Conservation (phyloP, 345 rosid species). For the Cochlearia excelsa region DNA sequence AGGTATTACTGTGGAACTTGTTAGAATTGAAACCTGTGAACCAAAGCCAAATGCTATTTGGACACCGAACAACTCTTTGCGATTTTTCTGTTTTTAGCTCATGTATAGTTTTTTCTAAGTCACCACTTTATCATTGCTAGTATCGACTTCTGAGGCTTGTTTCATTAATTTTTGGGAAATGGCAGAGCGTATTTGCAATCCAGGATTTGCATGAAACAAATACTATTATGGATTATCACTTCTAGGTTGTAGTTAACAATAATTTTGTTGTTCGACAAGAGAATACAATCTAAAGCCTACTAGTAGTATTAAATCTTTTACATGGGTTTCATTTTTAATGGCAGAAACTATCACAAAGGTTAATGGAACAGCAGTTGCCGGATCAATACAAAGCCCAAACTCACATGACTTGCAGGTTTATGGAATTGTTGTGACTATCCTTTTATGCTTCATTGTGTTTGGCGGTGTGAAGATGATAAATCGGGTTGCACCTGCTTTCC, state of each 20-base stretch:
- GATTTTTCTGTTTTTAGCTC: not conserved
- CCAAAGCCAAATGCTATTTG: conserved; percentile 5
- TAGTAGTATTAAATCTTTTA: conserved; percentile 12
- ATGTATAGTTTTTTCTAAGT: no score
- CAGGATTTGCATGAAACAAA: no score
- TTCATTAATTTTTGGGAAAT: no score
- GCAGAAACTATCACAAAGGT: conserved; percentile 75
- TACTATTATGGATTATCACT: no score
- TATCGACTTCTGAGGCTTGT: no score
- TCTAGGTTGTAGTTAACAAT: not conserved
- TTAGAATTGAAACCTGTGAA: conserved; percentile 19
- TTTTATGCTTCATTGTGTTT: conserved; percentile 92
- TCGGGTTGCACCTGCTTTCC: conserved; percentile 98
- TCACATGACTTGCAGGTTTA: conserved; percentile 92
- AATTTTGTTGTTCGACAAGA: conserved; percentile 4
- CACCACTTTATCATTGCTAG: no score
- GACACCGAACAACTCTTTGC: not conserved
- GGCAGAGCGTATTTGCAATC: no score
- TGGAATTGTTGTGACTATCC: conserved; percentile 85
- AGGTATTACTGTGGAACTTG: conserved; percentile 50
- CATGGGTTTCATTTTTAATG: conserved; percentile 23
- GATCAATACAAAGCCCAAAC: conserved; percentile 58
- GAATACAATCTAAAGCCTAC: conserved; percentile 9
- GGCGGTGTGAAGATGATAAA: conserved; percentile 99
- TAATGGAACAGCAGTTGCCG: conserved; percentile 55